Evolutionary conservation across 116 monocot genomes (phyloP).

Genomic region (Cymodocea nodosa): DNA sequence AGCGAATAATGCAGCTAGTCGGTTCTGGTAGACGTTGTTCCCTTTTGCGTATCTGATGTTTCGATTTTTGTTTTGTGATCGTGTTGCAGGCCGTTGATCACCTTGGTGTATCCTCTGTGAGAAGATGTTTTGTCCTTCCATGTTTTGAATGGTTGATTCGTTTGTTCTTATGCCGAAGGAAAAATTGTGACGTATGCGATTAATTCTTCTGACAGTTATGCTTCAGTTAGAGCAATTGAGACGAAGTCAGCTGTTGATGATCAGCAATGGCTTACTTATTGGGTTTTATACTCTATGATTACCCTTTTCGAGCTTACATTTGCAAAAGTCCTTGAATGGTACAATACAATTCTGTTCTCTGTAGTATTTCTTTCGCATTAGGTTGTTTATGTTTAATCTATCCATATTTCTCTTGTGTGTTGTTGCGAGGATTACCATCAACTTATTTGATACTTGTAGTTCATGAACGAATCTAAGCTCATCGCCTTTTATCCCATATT

Average conservation of each 20-base stretch:
- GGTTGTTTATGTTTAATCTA: not conserved
- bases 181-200: not conserved
- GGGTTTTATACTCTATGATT: constrained; percentile 75
- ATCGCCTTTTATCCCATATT: too few species aligned
- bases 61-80: not conserved
- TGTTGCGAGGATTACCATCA: not conserved
- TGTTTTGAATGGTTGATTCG: not conserved
- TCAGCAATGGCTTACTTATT: constrained; percentile 89
- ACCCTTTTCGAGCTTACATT: constrained; percentile 83
- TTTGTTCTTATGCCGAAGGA: not conserved
- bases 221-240: constrained; percentile 83
- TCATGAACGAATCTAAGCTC: too few species aligned
- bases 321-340: constrained; percentile 33
- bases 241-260: constrained; percentile 65
- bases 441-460: too few species aligned
- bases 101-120: constrained; percentile 94
- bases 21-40: not conserved
- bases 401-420: not conserved
- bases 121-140: constrained; percentile 10
- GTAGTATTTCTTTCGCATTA: not conserved
- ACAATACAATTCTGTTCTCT: not conserved
- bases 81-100: constrained; percentile 65
- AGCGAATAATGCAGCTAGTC: too few species aligned
- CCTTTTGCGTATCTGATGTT: not conserved
- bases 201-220: constrained; percentile 51